These are phyloP conservation scores for Candida wancherniae DNA, from an alignment of 805 yeast genomes.

Conservation along the genomic window DNA sequence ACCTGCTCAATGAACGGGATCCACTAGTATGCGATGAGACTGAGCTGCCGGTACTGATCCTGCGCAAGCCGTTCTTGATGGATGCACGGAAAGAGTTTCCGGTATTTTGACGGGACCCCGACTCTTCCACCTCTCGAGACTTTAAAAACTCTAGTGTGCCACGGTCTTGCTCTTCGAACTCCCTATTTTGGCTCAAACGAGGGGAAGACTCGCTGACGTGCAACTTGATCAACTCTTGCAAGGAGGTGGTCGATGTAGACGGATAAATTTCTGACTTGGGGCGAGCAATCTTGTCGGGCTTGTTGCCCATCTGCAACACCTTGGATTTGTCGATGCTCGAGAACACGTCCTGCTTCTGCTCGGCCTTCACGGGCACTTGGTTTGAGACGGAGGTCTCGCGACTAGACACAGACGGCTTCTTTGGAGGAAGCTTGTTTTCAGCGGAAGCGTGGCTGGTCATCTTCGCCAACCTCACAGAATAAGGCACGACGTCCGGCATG, in stretches of 20 bases:
- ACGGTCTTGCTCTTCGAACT: conserved; percentile 17
- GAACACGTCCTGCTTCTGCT: conserved; percentile 33
- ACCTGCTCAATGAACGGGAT: conserved; percentile 1
- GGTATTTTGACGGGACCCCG: conserved; percentile 26
- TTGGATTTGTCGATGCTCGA: conserved; percentile 39
- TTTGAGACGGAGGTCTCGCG: neutral
- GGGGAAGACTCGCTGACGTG: conserved; percentile 27
- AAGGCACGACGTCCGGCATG: conserved; percentile 39
- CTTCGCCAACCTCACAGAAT: conserved; percentile 22
- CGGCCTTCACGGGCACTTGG: neutral
- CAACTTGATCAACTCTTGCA: conserved; percentile 30
- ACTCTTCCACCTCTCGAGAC: conserved; percentile 25
- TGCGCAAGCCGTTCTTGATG: conserved; percentile 31
- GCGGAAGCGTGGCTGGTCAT: too few relatives aligned
- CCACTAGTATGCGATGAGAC: conserved; percentile 16
- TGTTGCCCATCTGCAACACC: conserved; percentile 15
- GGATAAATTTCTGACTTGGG: conserved; percentile 14
- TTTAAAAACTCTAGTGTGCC: conserved; percentile 36
- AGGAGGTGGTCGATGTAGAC: conserved; percentile 8
- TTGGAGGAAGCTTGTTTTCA: too few relatives aligned
- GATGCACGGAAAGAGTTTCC: conserved; percentile 37
- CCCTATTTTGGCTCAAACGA: conserved; percentile 14
- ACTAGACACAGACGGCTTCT: too few relatives aligned
- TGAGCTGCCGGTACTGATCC: conserved; percentile 37
- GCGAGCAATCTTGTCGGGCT: conserved; percentile 5